A percentile compares a stretch with the other conserved stretches of the same genome.
Evolutionary conservation across 2,329 filamentous ascomycete species (phyloP).

Genomic region (Cladosporium sp.): DNA sequence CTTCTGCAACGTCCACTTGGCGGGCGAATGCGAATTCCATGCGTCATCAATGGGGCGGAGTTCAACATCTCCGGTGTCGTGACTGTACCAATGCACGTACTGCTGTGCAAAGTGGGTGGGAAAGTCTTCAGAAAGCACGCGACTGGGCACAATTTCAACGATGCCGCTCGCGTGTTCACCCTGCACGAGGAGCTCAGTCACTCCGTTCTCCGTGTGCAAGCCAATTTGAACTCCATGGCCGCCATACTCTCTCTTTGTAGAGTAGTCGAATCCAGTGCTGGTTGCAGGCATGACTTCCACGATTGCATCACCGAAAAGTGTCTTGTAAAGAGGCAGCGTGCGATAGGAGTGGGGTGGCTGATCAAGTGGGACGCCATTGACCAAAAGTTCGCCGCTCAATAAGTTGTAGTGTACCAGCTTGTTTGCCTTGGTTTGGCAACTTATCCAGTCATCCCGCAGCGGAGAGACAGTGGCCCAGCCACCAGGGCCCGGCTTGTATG

Average conservation of each 20-base stretch:
- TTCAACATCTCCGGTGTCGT: conserved; percentile 50
- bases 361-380: conserved; percentile 52
- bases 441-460: conserved; percentile 26
- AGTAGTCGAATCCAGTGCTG: conserved; percentile 56
- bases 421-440: conserved; percentile 30
- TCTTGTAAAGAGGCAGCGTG: conserved; percentile 44
- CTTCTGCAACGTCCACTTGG: conserved; percentile 36
- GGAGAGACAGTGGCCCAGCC: conserved; percentile 19
- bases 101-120: conserved; percentile 52
- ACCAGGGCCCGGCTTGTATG: conserved; percentile 26
- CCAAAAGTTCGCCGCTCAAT: conserved; percentile 50
- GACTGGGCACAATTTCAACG: conserved; percentile 40
- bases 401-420: conserved; percentile 48
- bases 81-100: conserved; percentile 63
- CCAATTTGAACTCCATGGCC: conserved; percentile 58
- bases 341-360: conserved; percentile 56
- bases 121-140: conserved; percentile 46
- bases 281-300: conserved; percentile 55
- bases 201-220: conserved; percentile 32
- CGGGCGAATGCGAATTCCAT: conserved; percentile 23
- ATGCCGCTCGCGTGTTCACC: conserved; percentile 34
- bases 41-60: conserved; percentile 43
- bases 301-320: conserved; percentile 56
- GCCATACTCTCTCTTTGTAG: conserved; percentile 40
- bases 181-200: conserved; percentile 44